These are phyloP conservation scores for Diaporthe velutina DNA, from an alignment of 2,329 filamentous ascomycete species.

Conservation along the genomic window DNA sequence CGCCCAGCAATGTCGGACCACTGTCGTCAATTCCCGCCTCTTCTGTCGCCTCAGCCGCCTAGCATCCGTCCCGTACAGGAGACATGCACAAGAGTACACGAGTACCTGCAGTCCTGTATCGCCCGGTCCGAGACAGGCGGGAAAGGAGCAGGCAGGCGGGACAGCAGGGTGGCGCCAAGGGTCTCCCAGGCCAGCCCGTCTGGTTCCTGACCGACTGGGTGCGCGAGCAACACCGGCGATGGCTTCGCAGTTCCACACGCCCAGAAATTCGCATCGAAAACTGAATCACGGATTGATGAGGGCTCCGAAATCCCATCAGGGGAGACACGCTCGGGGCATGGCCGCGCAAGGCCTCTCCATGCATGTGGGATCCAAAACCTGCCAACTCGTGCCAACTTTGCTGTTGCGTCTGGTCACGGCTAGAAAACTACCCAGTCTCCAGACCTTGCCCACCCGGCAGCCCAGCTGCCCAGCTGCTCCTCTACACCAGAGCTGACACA, in stretches of 20 bases:
- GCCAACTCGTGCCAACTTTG: conserved; percentile 38
- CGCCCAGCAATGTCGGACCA: conserved; percentile 27
- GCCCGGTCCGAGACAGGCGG: neutral
- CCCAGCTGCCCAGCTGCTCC: conserved; percentile 6
- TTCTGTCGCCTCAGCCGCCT: neutral
- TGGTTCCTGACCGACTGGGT: neutral
- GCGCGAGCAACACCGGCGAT: conserved; percentile 9
- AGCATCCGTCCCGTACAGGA: neutral
- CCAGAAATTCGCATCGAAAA: neutral
- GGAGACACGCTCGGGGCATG: neutral
- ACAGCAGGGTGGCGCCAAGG: neutral
- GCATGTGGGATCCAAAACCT: conserved; percentile 6
- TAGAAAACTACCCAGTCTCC: neutral
- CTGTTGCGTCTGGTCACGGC: neutral
- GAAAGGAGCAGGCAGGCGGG: neutral
- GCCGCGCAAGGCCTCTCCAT: conserved; percentile 25
- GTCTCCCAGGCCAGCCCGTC: neutral
- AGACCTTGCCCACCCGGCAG: neutral
- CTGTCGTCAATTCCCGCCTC: conserved; percentile 31
- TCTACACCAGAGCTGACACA: conserved; percentile 27
- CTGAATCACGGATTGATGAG: neutral
- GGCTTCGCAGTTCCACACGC: conserved; percentile 11
- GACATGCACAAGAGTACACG: neutral
- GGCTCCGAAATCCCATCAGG: neutral
- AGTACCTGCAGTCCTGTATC: neutral